phyloP scores from a whole-genome alignment of 2,329 filamentous ascomycete species.

The Cephalotrichum gorgonifer region DNA sequence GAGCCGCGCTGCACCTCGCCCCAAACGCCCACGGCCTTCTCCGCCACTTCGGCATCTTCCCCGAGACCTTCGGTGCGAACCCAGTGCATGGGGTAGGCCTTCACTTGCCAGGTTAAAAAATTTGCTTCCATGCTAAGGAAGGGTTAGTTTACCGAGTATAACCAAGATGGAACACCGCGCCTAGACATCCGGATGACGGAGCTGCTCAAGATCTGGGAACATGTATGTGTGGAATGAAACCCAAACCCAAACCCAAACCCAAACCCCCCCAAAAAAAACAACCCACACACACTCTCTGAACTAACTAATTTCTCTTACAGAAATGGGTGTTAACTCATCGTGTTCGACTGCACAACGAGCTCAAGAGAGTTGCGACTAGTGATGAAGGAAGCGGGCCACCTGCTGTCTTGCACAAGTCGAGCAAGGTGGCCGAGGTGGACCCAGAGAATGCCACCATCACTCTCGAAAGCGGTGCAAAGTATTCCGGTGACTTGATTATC shows the following conservation, averaged over 20 bases:
- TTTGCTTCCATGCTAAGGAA: not conserved
- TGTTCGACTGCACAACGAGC: constrained; percentile 35
- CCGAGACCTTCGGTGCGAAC: constrained; percentile 28
- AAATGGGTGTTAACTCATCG: constrained; percentile 40
- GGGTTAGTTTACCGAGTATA: constrained; percentile 23
- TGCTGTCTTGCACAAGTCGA: constrained; percentile 26
- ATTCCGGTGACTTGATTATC: constrained; percentile 37
- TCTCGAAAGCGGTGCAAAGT: constrained; percentile 30
- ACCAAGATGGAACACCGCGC: constrained; percentile 22
- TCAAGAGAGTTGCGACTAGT: constrained; percentile 32
- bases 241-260: no score
- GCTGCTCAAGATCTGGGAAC: constrained; percentile 30
- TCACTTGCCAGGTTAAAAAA: no score
- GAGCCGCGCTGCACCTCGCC: constrained; percentile 51
- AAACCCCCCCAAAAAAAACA: no score
- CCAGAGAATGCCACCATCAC: constrained; percentile 25
- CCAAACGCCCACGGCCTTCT: constrained; percentile 52
- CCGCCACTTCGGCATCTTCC: constrained; percentile 23
- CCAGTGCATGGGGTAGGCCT: constrained; percentile 16
- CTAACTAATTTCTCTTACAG: no score
- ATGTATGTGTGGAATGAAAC: constrained; percentile 13
- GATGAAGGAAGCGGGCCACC: constrained; percentile 22
- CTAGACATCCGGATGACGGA: constrained; percentile 22
- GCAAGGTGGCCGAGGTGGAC: constrained; percentile 32
- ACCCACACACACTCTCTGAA: no score